Conservation (phyloP, 2,329 filamentous ascomycete genomes). For the Botrytis galanthina region DNA sequence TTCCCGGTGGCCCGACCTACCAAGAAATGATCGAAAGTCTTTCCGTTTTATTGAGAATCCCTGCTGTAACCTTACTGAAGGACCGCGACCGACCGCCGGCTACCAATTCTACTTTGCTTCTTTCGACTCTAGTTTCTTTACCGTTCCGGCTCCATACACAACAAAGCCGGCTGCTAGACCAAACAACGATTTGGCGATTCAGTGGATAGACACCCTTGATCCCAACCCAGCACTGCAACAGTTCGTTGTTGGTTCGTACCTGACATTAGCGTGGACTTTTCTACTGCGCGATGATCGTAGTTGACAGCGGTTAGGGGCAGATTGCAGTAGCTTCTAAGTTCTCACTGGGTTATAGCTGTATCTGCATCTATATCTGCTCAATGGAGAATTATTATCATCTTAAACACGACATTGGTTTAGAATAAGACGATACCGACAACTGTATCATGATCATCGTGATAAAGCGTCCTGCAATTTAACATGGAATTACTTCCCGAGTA, state of each 20-base stretch:
- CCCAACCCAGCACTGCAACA: constrained; percentile 15
- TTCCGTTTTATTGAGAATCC: neutral
- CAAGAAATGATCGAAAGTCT: constrained; percentile 11
- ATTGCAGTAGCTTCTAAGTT: constrained; percentile 6
- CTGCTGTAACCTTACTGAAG: constrained; percentile 6
- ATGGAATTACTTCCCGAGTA: neutral
- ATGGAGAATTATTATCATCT: constrained; percentile 5
- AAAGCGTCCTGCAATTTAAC: neutral
- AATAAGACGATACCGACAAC: neutral
- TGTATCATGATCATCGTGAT: constrained; percentile 12
- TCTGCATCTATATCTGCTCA: neutral
- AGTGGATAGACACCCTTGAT: constrained; percentile 15
- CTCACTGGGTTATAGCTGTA: neutral
- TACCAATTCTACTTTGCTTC: constrained; percentile 3
- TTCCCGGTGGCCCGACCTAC: constrained; percentile 17
- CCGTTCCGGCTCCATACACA: constrained; percentile 25
- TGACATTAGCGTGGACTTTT: constrained; percentile 27
- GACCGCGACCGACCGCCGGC: neutral
- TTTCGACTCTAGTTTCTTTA: constrained; percentile 14
- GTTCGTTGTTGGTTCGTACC: constrained; percentile 27
- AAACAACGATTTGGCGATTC: constrained; percentile 5
- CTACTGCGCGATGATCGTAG: constrained; percentile 21
- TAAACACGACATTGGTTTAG: constrained; percentile 13
- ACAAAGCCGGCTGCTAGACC: constrained; percentile 21
- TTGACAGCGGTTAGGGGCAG: constrained; percentile 20